A percentile compares a stretch with the other conserved stretches of the same genome.
Conservation (phyloP, 1,284 basidiomycete species). For the Ustilago lituana region DNA sequence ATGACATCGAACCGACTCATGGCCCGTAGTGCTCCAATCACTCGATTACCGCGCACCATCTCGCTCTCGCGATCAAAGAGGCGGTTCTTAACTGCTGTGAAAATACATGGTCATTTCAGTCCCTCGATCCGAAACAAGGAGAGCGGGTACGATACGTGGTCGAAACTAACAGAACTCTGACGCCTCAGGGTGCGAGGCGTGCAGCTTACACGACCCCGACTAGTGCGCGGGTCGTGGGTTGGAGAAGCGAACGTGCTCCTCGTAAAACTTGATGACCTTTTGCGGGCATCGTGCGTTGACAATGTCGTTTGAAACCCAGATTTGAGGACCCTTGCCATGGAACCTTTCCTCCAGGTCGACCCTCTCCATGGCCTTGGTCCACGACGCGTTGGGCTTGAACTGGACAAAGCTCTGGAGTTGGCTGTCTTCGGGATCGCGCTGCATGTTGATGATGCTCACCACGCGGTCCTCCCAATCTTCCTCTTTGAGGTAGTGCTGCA, state of each 20-base stretch:
- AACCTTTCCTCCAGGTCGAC: conserved; percentile 4
- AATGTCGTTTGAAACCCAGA: conserved; percentile 37
- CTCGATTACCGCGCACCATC: too few relatives aligned
- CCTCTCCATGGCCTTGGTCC: conserved; percentile 12
- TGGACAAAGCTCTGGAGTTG: conserved; percentile 30
- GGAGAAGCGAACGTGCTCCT: conserved; percentile 40
- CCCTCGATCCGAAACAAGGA: too few relatives aligned
- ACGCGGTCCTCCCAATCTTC: conserved; percentile 38
- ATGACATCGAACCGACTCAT: too few relatives aligned
- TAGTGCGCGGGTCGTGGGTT: conserved; percentile 12
- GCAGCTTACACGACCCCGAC: neutral
- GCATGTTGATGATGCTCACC: conserved; percentile 33
- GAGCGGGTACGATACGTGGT: too few relatives aligned
- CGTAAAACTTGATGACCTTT: conserved; percentile 51
- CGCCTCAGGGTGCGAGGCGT: neutral
- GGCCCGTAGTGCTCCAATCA: too few relatives aligned
- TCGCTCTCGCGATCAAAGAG: too few relatives aligned
- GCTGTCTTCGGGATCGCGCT: conserved; percentile 24
- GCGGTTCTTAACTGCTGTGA: too few relatives aligned
- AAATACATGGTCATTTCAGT: too few relatives aligned
- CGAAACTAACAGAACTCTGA: too few relatives aligned
- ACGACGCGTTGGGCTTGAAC: conserved; percentile 12
- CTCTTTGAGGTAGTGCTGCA: conserved; percentile 17
- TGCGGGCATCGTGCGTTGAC: conserved; percentile 47
- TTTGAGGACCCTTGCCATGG: conserved; percentile 7